phyloP scores from a whole-genome alignment of 169 alveolate species.

The Plasmodium gallinaceum region DNA sequence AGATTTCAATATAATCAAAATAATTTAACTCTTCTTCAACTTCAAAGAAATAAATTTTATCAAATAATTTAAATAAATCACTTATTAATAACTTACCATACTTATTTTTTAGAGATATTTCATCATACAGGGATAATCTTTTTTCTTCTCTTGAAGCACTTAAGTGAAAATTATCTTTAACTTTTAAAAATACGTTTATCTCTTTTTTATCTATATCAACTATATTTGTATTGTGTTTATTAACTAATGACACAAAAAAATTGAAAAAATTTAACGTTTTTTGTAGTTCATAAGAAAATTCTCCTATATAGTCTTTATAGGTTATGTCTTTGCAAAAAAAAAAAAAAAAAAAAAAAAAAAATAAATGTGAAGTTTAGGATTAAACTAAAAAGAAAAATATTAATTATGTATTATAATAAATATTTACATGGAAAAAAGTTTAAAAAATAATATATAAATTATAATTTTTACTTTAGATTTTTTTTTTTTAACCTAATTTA shows the following conservation, averaged over 20 bases:
- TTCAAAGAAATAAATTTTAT: constrained; percentile 20
- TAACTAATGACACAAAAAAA: constrained; percentile 20
- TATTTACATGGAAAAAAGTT: too few relatives aligned
- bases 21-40: constrained; percentile 4
- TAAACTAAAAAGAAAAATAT: too few relatives aligned
- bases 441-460: too few relatives aligned
- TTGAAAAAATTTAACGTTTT: constrained; percentile 31
- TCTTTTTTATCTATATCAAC: constrained; percentile 41
- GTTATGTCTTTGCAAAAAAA: constrained; percentile 2
- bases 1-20: constrained; percentile 42
- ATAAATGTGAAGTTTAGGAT: background rate
- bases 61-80: constrained; percentile 45
- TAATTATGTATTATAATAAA: too few relatives aligned
- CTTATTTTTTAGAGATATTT: constrained; percentile 47
- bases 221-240: constrained; percentile 22
- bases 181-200: constrained; percentile 50
- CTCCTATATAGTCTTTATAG: background rate
- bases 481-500: constrained; percentile 9
- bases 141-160: constrained; percentile 26
- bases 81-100: constrained; percentile 37
- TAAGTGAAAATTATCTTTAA: constrained; percentile 24
- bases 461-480: too few relatives aligned
- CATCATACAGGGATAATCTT: constrained; percentile 35
- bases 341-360: background rate
- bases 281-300: constrained; percentile 7